These are phyloP conservation scores for Alternaria gansuensis DNA, from an alignment of 2,329 filamentous ascomycete species.

Conservation along the genomic window DNA sequence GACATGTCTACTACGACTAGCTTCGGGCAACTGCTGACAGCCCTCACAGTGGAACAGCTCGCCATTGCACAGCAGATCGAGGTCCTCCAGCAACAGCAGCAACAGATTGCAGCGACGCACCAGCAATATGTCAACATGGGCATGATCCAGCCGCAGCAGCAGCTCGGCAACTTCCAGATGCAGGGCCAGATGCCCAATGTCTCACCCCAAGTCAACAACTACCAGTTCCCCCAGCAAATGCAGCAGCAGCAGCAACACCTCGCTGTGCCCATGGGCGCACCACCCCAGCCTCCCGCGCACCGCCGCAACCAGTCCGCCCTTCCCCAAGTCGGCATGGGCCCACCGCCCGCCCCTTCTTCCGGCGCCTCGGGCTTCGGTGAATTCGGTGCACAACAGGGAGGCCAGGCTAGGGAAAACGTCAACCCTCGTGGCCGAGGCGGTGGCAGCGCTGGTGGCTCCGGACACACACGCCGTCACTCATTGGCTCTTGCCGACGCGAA, in stretches of 20 bases:
- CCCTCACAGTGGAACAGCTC: constrained; percentile 84
- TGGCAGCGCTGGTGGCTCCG: constrained; percentile 69
- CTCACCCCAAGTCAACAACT: constrained; percentile 76
- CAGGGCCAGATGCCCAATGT: constrained; percentile 82
- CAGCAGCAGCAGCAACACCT: constrained; percentile 67
- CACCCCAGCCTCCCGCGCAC: constrained; percentile 83
- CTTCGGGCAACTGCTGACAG: constrained; percentile 35
- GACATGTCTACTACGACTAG: constrained; percentile 16
- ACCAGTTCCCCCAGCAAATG: constrained; percentile 80
- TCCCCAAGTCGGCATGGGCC: constrained; percentile 89
- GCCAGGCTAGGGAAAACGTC: constrained; percentile 71
- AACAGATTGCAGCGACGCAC: constrained; percentile 94
- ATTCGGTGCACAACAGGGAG: constrained; percentile 69
- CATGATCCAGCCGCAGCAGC: constrained; percentile 87
- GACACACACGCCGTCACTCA: constrained; percentile 93
- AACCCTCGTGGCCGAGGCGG: constrained; percentile 77
- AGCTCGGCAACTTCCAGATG: constrained; percentile 65
- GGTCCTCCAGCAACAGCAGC: constrained; percentile 94
- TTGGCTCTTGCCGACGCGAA: constrained; percentile 94
- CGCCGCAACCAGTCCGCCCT: constrained; percentile 98
- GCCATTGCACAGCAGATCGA: constrained; percentile 98
- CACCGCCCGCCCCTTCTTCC: constrained; percentile 90
- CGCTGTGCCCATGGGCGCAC: constrained; percentile 76
- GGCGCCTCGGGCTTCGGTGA: constrained; percentile 86
- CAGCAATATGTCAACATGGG: constrained; percentile 99